Conservation (phyloP, 2,329 filamentous ascomycete species). For the Verruconis gallopava region DNA sequence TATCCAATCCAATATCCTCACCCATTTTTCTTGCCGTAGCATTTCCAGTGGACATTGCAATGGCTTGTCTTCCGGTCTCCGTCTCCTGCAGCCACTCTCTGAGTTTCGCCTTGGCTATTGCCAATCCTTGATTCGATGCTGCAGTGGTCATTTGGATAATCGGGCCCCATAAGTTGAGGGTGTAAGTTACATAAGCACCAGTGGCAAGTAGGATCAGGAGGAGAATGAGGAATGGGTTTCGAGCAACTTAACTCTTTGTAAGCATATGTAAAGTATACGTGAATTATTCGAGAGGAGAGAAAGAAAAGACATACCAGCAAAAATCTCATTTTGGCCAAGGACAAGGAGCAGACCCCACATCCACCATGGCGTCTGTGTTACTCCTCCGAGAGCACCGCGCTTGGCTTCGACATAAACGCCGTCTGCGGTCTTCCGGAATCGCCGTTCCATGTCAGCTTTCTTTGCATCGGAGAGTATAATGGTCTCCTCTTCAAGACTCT, state of each 20-base stretch:
- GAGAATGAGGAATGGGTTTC: slow-evolving; percentile 87
- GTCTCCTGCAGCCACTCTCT: slow-evolving; percentile 79
- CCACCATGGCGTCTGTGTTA: slow-evolving; percentile 86
- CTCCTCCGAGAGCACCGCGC: slow-evolving; percentile 86
- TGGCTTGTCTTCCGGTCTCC: slow-evolving; percentile 72
- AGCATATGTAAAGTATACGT: neutral
- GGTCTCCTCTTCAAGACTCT: slow-evolving; percentile 92
- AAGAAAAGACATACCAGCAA: slow-evolving; percentile 58
- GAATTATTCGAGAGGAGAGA: neutral
- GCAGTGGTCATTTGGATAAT: slow-evolving; percentile 94
- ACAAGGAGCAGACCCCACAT: slow-evolving; percentile 84
- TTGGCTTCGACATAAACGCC: slow-evolving; percentile 98
- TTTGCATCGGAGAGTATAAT: slow-evolving; percentile 84
- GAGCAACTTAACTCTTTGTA: slow-evolving; percentile 55
- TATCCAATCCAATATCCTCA: slow-evolving; percentile 24
- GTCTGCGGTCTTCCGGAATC: slow-evolving; percentile 97
- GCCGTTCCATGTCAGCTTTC: slow-evolving; percentile 76
- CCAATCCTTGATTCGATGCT: slow-evolving; percentile 70
- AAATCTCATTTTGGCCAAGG: slow-evolving; percentile 96
- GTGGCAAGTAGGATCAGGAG: slow-evolving; percentile 65
- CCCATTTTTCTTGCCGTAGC: slow-evolving; percentile 8
- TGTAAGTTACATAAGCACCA: slow-evolving; percentile 80
- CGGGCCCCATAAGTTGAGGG: slow-evolving; percentile 86
- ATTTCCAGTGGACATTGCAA: slow-evolving; percentile 49
- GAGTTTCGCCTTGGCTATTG: slow-evolving; percentile 83